Evolutionary conservation across 768 basidiomycete species (phyloP).

Genomic region (Russula brevipes): DNA sequence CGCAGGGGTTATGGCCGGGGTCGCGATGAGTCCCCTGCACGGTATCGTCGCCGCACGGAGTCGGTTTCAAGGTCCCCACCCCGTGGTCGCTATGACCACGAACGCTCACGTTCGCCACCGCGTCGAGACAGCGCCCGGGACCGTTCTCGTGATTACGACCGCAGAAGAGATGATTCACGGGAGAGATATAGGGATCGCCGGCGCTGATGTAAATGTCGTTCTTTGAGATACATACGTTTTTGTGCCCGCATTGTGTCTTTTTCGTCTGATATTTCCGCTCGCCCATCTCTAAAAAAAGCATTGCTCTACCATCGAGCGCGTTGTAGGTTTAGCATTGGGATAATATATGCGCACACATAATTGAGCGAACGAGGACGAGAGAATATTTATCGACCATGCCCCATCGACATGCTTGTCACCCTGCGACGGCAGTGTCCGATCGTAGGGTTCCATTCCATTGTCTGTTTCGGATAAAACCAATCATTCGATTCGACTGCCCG

Average conservation of each 20-base stretch:
- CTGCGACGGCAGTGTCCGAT: too few species aligned
- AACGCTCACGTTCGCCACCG: slow-evolving; percentile 10
- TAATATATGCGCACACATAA: neutral
- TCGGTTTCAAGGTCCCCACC: slow-evolving; percentile 20
- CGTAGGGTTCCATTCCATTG: too few species aligned
- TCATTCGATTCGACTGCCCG: too few species aligned
- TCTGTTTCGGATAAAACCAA: too few species aligned
- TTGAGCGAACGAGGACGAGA: neutral
- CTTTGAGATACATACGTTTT: neutral
- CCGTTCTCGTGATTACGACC: slow-evolving; percentile 10
- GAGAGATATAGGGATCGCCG: slow-evolving; percentile 21
- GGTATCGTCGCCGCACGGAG: slow-evolving; percentile 19
- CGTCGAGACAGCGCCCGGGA: slow-evolving; percentile 11
- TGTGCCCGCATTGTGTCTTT: neutral
- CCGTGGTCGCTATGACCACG: slow-evolving; percentile 11
- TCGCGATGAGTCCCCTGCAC: slow-evolving; percentile 7
- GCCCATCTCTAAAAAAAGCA: neutral
- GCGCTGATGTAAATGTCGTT: neutral
- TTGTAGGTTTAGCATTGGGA: neutral
- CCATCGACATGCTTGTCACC: too few species aligned
- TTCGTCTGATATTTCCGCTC: neutral
- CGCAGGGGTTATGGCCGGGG: slow-evolving; percentile 7
- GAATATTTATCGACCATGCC: too few species aligned
- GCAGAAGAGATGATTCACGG: slow-evolving; percentile 21
- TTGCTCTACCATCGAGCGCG: neutral